Evolutionary conservation across 192 early-diverging fungal species (phyloP), one percentile per base, ranked within the genome.

Genomic region (Backusella morwellensis): DNA sequence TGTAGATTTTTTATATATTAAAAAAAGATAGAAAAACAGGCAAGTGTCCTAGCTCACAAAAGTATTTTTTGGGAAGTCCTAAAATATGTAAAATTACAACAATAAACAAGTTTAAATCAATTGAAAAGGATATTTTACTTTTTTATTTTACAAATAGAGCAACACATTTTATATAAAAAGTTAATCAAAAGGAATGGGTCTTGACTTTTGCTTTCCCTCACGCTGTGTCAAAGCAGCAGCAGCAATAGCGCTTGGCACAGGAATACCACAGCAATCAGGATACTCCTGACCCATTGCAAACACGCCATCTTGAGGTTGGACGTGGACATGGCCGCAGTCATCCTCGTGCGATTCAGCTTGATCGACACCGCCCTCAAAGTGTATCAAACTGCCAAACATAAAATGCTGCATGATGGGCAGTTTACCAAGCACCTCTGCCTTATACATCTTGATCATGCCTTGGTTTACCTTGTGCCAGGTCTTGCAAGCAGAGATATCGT

Each of bases 361-460:
- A 34, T 68, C 77, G 11, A 67, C 75, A 47, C 81, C 81, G 6
- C 89, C 89, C 73, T 90, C 86, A 80, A 99, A 99, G 32, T 85
- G 80, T 32, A 99, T 77, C 32, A 97, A 75, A 2, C 89, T 88
- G 23, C 97, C 98, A 90, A 99, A 99, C 78, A 97, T 86, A 81
- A 97, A 98, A 77, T 99, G 98, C 84, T 99, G 98, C 97, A 98
- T 98, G 67, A 99, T 97, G 2, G 98, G 98, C 35, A 99, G 85
- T 81, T 99, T 99, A 26, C 90, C 89, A 70, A 96, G 86, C 7
- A 96, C 98, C 80, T 99, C 97, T 0, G 93, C 96, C 36, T 89
- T 88, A 87, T 97, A 98, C 96, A 98, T 97, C 83, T 97, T 99
- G 75, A 95, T 81, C 93, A 98, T 93, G 19, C 97, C 97, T 29